Conservation (phyloP, 2,329 filamentous ascomycete species). For the Calonectria pauciramosa region DNA sequence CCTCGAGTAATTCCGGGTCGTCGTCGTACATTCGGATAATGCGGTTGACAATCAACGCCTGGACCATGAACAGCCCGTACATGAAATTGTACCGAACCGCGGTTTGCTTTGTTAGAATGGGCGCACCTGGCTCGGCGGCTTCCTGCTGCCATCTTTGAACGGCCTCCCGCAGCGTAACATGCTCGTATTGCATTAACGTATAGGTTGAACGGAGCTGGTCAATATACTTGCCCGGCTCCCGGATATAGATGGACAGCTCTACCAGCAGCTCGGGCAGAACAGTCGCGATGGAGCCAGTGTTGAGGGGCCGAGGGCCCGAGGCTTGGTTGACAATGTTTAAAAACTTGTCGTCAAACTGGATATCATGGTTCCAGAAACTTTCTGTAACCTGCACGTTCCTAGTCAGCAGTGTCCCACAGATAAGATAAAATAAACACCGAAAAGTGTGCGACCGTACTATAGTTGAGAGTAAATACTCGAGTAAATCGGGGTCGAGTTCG, state of each 20-base stretch:
- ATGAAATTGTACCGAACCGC: slow-evolving; percentile 5
- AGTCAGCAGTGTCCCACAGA: not conserved
- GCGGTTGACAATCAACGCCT: slow-evolving; percentile 13
- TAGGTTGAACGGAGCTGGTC: not conserved
- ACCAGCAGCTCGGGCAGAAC: not conserved
- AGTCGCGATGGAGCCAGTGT: not conserved
- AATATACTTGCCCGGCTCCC: not conserved
- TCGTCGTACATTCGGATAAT: slow-evolving; percentile 1
- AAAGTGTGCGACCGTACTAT: not conserved
- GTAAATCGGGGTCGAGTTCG: not conserved
- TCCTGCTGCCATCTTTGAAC: not conserved
- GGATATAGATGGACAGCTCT: not conserved
- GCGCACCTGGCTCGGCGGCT: not conserved
- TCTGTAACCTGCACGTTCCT: not conserved
- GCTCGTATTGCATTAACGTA: not conserved
- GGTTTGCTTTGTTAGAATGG: not conserved
- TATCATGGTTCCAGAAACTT: slow-evolving; percentile 10
- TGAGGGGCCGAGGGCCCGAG: not conserved
- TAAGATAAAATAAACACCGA: no score
- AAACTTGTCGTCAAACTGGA: not conserved
- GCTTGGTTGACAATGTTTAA: not conserved
- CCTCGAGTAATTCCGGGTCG: not conserved
- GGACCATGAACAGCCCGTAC: slow-evolving; percentile 12
- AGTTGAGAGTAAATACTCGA: slow-evolving; percentile 8
- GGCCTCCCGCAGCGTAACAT: not conserved